Evolutionary conservation across 23 red algal species (phyloP).

Genomic region (Agarophyton chilense): DNA sequence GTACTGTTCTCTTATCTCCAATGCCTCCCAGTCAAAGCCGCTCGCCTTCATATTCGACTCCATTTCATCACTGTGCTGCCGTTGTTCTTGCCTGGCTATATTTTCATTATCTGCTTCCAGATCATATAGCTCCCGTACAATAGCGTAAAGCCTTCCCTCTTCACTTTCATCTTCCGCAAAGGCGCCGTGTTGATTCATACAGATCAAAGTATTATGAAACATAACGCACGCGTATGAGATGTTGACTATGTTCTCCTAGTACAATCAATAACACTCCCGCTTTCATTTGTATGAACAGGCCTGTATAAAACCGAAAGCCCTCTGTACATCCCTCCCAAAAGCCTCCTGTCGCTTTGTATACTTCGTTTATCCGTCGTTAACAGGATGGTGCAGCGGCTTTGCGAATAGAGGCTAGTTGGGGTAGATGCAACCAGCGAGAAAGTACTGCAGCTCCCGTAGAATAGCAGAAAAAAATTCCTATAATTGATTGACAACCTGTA

Average conservation of each 20-base stretch:
- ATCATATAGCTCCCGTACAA: too few species aligned
- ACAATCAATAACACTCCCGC: not conserved
- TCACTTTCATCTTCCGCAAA: too few species aligned
- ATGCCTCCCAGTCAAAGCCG: too few species aligned
- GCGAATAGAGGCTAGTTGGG: conserved; percentile 21
- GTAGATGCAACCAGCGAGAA: conserved; percentile 6
- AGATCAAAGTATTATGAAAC: too few species aligned
- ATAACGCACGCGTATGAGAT: too few species aligned
- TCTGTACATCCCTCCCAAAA: not conserved
- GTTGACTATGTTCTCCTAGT: not conserved
- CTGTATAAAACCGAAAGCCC: not conserved
- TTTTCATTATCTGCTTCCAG: too few species aligned
- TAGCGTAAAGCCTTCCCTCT: too few species aligned
- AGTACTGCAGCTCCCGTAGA: conserved; percentile 15
- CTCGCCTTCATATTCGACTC: too few species aligned
- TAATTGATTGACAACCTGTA: conserved; percentile 8
- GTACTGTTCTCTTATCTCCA: too few species aligned
- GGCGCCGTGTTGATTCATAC: too few species aligned
- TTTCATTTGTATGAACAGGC: not conserved
- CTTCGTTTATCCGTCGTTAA: not conserved
- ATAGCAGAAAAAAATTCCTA: not conserved
- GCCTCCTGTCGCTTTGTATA: not conserved
- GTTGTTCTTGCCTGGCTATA: too few species aligned
- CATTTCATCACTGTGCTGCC: too few species aligned
- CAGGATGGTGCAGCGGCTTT: not conserved